Evolutionary conservation across 1,284 basidiomycete species (phyloP), one percentile per base, ranked within the genome.

Genomic region (Pyrrhoderma lamaoense): DNA sequence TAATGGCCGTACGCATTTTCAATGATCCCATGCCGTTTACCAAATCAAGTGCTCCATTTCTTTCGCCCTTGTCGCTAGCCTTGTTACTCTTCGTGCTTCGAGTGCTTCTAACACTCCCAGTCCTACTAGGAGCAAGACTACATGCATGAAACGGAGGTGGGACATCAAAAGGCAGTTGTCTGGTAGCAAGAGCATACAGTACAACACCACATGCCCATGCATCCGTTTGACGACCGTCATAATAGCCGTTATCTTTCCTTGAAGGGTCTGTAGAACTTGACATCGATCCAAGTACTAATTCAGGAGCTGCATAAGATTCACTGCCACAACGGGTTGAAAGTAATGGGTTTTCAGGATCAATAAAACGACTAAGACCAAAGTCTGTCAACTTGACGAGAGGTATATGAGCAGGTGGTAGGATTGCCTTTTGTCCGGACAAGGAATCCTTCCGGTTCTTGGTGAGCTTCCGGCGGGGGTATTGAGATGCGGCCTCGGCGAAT

Each of bases 291-390:
- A 87, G 83, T 55, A 95, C 86, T 42, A 96, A 80, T 64, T 96
- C 92, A 0, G 92, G 93, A 5, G 91, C 91, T 1, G 92, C 91
- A 64, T 94, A 95, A 8, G 88, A 88, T 64, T 96, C 93, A 21
- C 84, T 89, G 2, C 93, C 93, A 64, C 93, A 96, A 1, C 92
- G 79, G 1, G 92, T 95, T 14, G 79, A 76, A n/a, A 95, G 73
- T 22, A 84, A 66, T 0, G 90, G 89, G 1, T 76, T 69, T 4
- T 74, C 70, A 0, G 81, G 78, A 55, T 85, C 82, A 58, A 95
- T 84, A 66, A 93, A 93, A 18, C 91, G 79, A 21, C 90, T 86
- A 21, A 96, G 77, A 4, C 93, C 93, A 62, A 95, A 96, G 65
- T 96, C 93, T 22, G 89, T 89, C 8, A 95, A 72, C 66, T 93